Percentiles rank a stretch among this genome's conserved stretches.
Conservation (phyloP, 495 filamentous ascomycete species). For the Podospora pseudocomata region DNA sequence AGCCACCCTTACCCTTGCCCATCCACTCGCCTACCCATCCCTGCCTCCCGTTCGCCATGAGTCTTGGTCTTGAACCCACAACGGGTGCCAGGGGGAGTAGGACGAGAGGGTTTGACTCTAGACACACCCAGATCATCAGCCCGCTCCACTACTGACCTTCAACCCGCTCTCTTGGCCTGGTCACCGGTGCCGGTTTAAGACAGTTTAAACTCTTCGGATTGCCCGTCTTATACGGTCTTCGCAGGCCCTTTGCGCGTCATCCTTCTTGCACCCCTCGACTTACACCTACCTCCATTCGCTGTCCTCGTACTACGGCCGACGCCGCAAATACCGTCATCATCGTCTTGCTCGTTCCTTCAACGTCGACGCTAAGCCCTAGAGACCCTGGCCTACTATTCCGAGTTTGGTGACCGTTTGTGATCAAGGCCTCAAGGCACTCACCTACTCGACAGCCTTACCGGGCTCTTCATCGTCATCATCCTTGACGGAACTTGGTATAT, state of each 20-base stretch:
- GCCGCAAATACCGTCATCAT: constrained; percentile 18
- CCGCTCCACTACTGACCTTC: constrained; percentile 13
- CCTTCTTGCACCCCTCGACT: constrained; percentile 15
- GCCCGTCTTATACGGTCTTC: constrained; percentile 3
- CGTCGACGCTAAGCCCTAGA: constrained; percentile 23
- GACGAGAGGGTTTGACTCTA: constrained; percentile 8
- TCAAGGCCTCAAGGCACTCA: constrained; percentile 2
- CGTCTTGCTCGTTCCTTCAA: constrained; percentile 8
- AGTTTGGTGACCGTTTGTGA: constrained; percentile 14
- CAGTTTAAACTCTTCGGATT: constrained; percentile 16
- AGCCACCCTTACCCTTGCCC: constrained; percentile 15
- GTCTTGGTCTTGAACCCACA: neutral
- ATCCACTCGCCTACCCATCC: neutral
- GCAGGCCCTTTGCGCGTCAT: constrained; percentile 19
- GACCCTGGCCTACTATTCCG: constrained; percentile 21
- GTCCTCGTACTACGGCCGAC: constrained; percentile 13
- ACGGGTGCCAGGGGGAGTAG: constrained; percentile 17
- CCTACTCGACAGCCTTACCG: neutral
- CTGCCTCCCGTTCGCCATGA: constrained; percentile 19
- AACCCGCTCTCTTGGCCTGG: constrained; percentile 3
- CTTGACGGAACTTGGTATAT: constrained; percentile 8
- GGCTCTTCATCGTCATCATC: constrained; percentile 3
- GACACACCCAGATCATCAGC: constrained; percentile 15
- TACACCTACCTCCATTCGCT: constrained; percentile 6
- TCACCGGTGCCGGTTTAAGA: constrained; percentile 17